A percentile compares a stretch with the other conserved stretches of the same genome.
These are phyloP conservation scores for Mollisiaceae sp. DNA, from an alignment of 2,329 filamentous ascomycete species.

Conservation along the genomic window DNA sequence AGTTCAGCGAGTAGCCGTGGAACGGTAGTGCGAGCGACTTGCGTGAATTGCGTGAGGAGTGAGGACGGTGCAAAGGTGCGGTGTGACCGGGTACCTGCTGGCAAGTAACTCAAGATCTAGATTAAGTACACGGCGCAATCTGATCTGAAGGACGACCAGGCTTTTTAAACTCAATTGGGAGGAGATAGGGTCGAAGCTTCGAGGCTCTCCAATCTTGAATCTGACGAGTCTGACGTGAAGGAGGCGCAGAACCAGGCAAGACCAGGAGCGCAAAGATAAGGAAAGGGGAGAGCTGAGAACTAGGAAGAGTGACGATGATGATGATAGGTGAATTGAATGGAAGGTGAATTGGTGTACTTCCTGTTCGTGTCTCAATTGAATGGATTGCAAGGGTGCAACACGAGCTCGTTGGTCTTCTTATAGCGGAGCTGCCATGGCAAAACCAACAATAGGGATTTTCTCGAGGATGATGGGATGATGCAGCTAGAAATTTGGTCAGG, in stretches of 20 bases:
- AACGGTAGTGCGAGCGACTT: neutral
- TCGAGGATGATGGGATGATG: conserved; percentile 4
- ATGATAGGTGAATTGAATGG: conserved; percentile 2
- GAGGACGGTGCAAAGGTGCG: conserved; percentile 2
- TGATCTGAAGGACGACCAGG: conserved; percentile 15
- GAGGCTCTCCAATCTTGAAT: neutral
- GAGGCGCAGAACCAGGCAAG: conserved; percentile 7
- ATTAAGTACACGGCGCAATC: neutral
- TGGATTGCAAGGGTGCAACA: neutral
- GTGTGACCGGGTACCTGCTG: conserved; percentile 25
- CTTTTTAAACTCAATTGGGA: conserved; percentile 10
- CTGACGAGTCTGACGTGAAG: conserved; percentile 16
- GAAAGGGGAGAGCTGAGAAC: conserved; percentile 16
- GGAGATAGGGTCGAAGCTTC: neutral
- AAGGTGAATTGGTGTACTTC: neutral
- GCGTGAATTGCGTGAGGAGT: neutral
- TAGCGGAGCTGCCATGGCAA: neutral
- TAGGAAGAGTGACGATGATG: conserved; percentile 16
- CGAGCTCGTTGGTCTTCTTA: neutral
- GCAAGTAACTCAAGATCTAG: neutral
- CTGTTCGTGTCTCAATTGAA: neutral
- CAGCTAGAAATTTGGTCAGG: conserved; percentile 5
- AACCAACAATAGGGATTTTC: neutral
- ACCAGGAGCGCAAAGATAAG: conserved; percentile 12
- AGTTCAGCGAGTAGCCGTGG: conserved; percentile 17